Percentiles rank a stretch among this genome's conserved stretches.
Evolutionary conservation across 2,329 filamentous ascomycete genomes (phyloP).

Genomic region (Domatiomyces globalis): DNA sequence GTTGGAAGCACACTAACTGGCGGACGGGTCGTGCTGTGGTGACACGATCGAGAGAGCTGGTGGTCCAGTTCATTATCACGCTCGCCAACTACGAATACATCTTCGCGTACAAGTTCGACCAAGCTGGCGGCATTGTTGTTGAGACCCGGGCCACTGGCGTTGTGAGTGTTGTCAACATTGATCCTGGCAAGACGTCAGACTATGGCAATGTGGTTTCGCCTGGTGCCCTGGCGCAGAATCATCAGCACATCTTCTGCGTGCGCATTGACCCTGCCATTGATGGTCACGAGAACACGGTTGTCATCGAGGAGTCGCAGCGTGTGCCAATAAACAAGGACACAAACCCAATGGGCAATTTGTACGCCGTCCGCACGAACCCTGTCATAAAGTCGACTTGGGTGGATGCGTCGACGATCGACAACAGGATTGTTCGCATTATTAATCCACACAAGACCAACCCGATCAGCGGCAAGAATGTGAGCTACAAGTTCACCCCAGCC

Average conservation of each 20-base stretch:
- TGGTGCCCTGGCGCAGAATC: slow-evolving; percentile 52
- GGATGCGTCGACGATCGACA: slow-evolving; percentile 38
- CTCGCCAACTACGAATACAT: slow-evolving; percentile 60
- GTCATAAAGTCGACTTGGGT: slow-evolving; percentile 35
- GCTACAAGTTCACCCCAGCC: slow-evolving; percentile 36
- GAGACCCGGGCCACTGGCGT: slow-evolving; percentile 55
- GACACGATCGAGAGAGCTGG: slow-evolving; percentile 46
- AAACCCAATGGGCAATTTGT: slow-evolving; percentile 50
- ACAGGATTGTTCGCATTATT: slow-evolving; percentile 36
- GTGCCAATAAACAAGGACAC: slow-evolving; percentile 37
- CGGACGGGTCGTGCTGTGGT: slow-evolving; percentile 49
- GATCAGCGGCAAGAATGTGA: slow-evolving; percentile 30
- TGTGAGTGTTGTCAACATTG: slow-evolving; percentile 47
- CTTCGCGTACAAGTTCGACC: slow-evolving; percentile 51
- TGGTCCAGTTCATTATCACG: slow-evolving; percentile 54
- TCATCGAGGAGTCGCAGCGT: slow-evolving; percentile 40
- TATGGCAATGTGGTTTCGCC: slow-evolving; percentile 51
- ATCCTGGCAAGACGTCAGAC: slow-evolving; percentile 37
- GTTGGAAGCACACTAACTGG: slow-evolving; percentile 59
- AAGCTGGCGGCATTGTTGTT: slow-evolving; percentile 45
- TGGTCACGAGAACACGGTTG: slow-evolving; percentile 38
- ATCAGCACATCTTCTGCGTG: slow-evolving; percentile 55
- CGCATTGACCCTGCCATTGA: slow-evolving; percentile 54
- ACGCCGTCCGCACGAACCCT: slow-evolving; percentile 37
- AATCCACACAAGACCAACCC: slow-evolving; percentile 33